A percentile compares a stretch with the other conserved stretches of the same genome.
Conservation (phyloP, 179 eudicot species). For the Beta macrorhiza region DNA sequence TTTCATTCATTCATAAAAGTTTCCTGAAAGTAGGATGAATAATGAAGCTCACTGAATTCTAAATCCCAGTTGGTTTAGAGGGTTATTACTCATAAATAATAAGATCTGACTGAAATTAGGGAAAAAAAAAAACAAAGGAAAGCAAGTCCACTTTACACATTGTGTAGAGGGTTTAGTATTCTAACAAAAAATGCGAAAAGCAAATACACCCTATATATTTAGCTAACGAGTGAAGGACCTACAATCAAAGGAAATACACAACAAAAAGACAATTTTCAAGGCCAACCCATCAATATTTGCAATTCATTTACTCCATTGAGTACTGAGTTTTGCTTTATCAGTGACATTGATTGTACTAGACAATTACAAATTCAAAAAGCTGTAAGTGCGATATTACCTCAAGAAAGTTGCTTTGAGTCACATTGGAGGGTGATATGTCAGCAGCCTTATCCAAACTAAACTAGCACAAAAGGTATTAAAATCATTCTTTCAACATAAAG, state of each 20-base stretch:
- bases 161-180: constrained; percentile 18
- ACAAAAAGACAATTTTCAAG: constrained; percentile 21
- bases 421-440: neutral
- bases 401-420: neutral
- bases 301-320: neutral
- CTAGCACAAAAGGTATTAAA: neutral
- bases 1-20: neutral
- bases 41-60: too few relatives aligned
- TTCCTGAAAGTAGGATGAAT: neutral
- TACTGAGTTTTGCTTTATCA: neutral
- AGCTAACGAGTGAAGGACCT: constrained; percentile 28
- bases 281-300: neutral
- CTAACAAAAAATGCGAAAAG: constrained; percentile 24
- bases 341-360: neutral
- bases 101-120: neutral
- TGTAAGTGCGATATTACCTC: neutral
- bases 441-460: neutral
- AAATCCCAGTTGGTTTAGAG: too few relatives aligned
- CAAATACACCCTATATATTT: constrained; percentile 22
- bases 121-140: neutral
- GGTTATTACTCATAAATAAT: neutral
- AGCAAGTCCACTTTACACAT: constrained; percentile 9
- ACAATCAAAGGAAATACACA: constrained; percentile 21
- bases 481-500: neutral
- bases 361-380: neutral